A percentile compares a stretch with the other conserved stretches of the same genome.
Conservation (phyloP, 2,329 filamentous ascomycete species). For the Xylariaceae sp. region DNA sequence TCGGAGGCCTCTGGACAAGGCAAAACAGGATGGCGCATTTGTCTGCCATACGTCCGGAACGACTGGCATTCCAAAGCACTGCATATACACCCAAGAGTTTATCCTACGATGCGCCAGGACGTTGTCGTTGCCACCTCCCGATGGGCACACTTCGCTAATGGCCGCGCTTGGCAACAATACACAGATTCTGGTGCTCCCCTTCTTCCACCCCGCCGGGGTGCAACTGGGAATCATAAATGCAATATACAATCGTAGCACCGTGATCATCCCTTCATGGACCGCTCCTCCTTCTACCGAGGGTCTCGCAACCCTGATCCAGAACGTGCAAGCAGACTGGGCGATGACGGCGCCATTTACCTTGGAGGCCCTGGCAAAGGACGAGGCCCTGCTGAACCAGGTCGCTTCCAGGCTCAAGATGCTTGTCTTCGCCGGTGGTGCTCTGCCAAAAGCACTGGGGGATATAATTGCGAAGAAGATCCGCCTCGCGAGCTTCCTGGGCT, state of each 20-base stretch:
- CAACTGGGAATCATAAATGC: background rate
- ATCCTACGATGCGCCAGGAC: conserved; percentile 7
- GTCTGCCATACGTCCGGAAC: conserved; percentile 9
- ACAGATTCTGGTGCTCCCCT: conserved; percentile 18
- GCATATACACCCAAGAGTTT: conserved; percentile 23
- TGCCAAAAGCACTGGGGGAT: background rate
- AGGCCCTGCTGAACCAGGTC: background rate
- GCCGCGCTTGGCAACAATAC: background rate
- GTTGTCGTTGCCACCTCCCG: conserved; percentile 1
- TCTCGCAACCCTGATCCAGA: background rate
- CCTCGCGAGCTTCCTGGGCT: background rate
- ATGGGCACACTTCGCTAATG: conserved; percentile 7
- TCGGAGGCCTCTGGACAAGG: background rate
- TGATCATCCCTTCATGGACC: background rate
- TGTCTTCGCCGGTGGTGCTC: background rate
- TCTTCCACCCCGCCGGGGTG: background rate
- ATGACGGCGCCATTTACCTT: background rate
- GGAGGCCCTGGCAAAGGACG: background rate
- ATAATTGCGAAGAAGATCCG: background rate
- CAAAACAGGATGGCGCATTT: conserved; percentile 1
- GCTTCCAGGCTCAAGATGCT: background rate
- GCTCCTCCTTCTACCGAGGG: background rate
- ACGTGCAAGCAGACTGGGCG: background rate
- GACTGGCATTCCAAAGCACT: conserved; percentile 27
- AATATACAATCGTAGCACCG: background rate